Percentiles rank a stretch among this genome's conserved stretches.
phyloP scores from a whole-genome alignment of 2,329 filamentous ascomycete genomes.

The Lomentospora prolificans region DNA sequence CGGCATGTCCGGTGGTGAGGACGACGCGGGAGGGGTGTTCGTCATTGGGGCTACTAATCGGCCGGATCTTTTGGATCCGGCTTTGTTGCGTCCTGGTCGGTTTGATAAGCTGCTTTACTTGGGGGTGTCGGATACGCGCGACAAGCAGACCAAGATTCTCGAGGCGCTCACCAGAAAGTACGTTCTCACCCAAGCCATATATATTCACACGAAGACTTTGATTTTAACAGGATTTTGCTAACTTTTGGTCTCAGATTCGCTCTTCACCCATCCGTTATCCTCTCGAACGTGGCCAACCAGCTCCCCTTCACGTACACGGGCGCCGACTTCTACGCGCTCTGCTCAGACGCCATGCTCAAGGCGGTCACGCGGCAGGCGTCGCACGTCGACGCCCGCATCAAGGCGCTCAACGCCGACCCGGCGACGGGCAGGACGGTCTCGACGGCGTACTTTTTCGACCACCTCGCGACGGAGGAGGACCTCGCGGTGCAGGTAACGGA shows the following conservation, averaged over 20 bases:
- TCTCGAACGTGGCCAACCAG: slow-evolving; percentile 60
- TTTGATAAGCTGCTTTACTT: slow-evolving; percentile 99
- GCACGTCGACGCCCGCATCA: slow-evolving; percentile 75
- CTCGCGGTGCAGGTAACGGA: slow-evolving; percentile 81
- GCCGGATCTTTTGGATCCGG: slow-evolving; percentile 85
- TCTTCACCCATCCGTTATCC: slow-evolving; percentile 67
- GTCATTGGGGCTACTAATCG: slow-evolving; percentile 95
- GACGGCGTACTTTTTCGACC: slow-evolving; percentile 93
- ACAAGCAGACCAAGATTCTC: slow-evolving; percentile 90
- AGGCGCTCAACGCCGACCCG: slow-evolving; percentile 48
- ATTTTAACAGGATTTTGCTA: neutral
- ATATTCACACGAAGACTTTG: too few relatives aligned
- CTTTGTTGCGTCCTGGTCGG: slow-evolving; percentile 75
- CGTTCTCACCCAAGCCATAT: slow-evolving; percentile 20
- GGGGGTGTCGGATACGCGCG: slow-evolving; percentile 90
- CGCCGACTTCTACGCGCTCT: slow-evolving; percentile 93
- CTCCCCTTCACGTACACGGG: slow-evolving; percentile 96
- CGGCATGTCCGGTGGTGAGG: slow-evolving; percentile 91
- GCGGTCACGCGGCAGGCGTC: slow-evolving; percentile 86
- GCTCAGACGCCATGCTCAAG: slow-evolving; percentile 97
- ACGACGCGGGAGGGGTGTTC: slow-evolving; percentile 74
- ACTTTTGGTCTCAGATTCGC: slow-evolving; percentile 56
- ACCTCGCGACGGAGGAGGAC: slow-evolving; percentile 73
- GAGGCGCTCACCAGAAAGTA: slow-evolving; percentile 92
- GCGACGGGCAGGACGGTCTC: slow-evolving; percentile 46